Conservation (phyloP, 345 rosid genomes). For the Pistacia atlantica region DNA sequence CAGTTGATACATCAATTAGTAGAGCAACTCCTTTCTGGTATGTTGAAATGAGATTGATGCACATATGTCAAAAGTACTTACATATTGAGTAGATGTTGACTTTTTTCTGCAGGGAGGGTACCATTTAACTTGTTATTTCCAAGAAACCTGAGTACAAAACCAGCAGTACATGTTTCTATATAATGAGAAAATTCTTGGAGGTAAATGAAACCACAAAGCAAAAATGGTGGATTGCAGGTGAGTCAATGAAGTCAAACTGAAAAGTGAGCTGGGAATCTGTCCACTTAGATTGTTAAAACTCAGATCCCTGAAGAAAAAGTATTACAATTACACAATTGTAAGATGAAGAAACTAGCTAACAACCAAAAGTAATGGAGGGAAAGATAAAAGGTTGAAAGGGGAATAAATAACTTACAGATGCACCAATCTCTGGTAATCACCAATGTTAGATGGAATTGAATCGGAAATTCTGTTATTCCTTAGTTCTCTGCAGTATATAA, state of each 20-base stretch:
- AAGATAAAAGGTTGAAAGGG: background rate
- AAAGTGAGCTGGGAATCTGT: conserved; percentile 42
- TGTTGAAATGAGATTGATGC: no score
- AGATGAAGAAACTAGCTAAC: background rate
- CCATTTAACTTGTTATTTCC: conserved; percentile 61
- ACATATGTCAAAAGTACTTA: conserved; percentile 29
- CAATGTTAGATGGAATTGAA: conserved; percentile 57
- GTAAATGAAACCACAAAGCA: background rate
- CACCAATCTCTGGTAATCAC: conserved; percentile 46
- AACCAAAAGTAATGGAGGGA: no score
- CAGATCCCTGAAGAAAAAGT: conserved; percentile 45
- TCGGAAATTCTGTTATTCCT: conserved; percentile 57
- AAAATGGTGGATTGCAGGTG: conserved; percentile 49
- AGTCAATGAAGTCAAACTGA: conserved; percentile 36
- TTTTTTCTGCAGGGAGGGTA: conserved; percentile 52
- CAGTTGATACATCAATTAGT: no score
- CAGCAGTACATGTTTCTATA: conserved; percentile 13
- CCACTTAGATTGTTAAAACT: conserved; percentile 60
- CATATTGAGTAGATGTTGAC: conserved; percentile 50
- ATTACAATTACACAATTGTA: background rate
- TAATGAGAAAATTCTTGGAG: background rate
- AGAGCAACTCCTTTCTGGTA: no score
- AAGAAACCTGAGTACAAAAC: conserved; percentile 54
- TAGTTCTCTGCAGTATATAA: conserved; percentile 42
- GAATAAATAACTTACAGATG: conserved; percentile 51